Percentiles rank a stretch among this genome's conserved stretches.
Evolutionary conservation across 257 asterid genomes (phyloP).

Genomic region (Rhazya stricta): DNA sequence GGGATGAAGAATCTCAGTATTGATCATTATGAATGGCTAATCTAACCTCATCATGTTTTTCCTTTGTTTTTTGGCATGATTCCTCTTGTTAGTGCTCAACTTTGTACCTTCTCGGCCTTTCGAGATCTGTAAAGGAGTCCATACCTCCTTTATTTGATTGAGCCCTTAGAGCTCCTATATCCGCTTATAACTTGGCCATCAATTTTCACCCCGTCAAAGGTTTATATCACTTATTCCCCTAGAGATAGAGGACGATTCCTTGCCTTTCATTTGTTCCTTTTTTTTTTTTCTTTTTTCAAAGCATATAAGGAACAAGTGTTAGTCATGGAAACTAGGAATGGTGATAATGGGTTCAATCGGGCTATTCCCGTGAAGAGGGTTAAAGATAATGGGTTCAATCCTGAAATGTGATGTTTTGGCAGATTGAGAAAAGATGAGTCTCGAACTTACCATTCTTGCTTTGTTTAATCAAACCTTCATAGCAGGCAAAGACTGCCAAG

Average conservation of each 20-base stretch:
- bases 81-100: slow-evolving; percentile 27
- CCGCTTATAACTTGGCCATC: slow-evolving; percentile 1
- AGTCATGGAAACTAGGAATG: not conserved
- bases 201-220: not conserved
- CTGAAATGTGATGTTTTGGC: too few species aligned
- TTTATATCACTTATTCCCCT: not conserved
- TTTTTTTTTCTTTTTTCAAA: not conserved
- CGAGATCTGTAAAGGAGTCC: slow-evolving; percentile 6
- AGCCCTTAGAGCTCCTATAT: not conserved
- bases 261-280: not conserved
- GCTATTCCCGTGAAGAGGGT: not conserved
- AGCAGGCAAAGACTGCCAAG: not conserved
- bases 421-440: too few species aligned
- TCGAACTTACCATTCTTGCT: not conserved
- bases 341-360: not conserved
- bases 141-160: not conserved
- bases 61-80: slow-evolving; percentile 14
- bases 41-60: slow-evolving; percentile 10
- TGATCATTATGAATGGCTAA: slow-evolving; percentile 11
- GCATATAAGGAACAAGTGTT: not conserved
- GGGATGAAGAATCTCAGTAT: slow-evolving; percentile 12
- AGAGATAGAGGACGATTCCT: slow-evolving; percentile 6
- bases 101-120: slow-evolving; percentile 24
- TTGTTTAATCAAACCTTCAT: not conserved
- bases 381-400: too few species aligned